Percentiles rank a stretch among this genome's conserved stretches.
Evolutionary conservation across 352 stramenopile species (phyloP).

Genomic region (Phytopythium cucurbitacearum): DNA sequence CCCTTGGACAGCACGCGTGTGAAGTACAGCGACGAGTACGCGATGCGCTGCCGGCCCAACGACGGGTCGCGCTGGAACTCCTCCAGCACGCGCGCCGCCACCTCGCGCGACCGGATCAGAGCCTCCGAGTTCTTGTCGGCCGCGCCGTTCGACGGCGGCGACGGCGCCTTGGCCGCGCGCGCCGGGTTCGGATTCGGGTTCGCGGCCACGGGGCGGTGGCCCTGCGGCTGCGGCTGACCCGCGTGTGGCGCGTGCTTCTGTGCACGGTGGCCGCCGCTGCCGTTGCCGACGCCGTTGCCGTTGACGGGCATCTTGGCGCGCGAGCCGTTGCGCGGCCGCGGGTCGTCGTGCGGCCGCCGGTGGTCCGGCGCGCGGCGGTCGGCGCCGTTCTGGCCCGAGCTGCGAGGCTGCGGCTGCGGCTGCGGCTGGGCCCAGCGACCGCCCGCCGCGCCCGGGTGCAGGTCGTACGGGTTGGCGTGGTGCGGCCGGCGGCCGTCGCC

Average conservation of each 20-base stretch:
- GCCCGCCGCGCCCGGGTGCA: conserved; percentile 12
- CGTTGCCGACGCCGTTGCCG: neutral
- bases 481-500: conserved; percentile 8
- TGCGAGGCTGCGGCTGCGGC: neutral
- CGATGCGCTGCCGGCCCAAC: conserved; percentile 46
- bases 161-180: neutral
- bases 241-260: conserved; percentile 10
- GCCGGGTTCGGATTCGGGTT: neutral
- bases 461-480: conserved; percentile 27
- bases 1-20: conserved; percentile 80
- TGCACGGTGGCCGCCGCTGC: conserved; percentile 4
- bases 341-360: conserved; percentile 4
- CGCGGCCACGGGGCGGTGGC: conserved; percentile 10
- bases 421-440: neutral
- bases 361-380: conserved; percentile 14
- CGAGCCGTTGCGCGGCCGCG: conserved; percentile 12
- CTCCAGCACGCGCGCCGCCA: conserved; percentile 52
- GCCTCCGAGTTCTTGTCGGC: conserved; percentile 23
- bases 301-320: neutral
- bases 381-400: neutral
- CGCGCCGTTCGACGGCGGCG: neutral
- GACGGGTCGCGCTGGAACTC: conserved; percentile 63
- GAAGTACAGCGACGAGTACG: conserved; percentile 75
- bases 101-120: conserved; percentile 37
- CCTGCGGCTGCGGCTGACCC: conserved; percentile 9